Conservation (phyloP, 2,329 filamentous ascomycete genomes). For the Aureobasidium sp. region DNA sequence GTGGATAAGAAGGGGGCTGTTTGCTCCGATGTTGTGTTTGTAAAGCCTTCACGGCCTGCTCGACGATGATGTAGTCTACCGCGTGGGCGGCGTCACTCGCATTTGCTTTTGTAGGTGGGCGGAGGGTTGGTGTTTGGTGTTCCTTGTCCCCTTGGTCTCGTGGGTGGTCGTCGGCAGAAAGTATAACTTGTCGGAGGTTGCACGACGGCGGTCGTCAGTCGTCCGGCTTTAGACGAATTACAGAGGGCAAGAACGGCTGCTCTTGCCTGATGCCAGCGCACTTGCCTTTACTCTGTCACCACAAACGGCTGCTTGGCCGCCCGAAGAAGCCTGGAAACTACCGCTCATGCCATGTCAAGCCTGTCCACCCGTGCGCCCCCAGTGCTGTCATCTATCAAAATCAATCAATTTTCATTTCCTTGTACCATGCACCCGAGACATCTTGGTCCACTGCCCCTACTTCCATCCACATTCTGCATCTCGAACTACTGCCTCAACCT, state of each 20-base stretch:
- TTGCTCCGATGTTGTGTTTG: constrained; percentile 7
- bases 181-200: not conserved
- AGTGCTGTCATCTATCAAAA: not conserved
- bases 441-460: not conserved
- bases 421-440: not conserved
- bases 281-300: not conserved
- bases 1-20: not conserved
- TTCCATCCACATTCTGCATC: not conserved
- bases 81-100: not conserved
- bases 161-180: not conserved
- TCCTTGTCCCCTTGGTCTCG: not conserved
- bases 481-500: not conserved
- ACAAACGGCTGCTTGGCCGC: constrained; percentile 9
- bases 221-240: not conserved
- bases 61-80: constrained; percentile 1
- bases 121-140: not conserved
- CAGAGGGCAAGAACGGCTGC: not conserved
- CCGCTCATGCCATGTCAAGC: not conserved
- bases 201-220: not conserved
- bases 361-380: not conserved
- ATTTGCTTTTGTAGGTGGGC: not conserved
- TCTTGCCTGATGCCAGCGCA: constrained; percentile 7
- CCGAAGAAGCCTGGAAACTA: not conserved
- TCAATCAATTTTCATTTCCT: not conserved
- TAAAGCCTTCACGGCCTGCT: not conserved